Percentiles rank a stretch among this genome's conserved stretches.
Evolutionary conservation across 352 stramenopile species (phyloP).

Genomic region (Aphanomyces stellatus): DNA sequence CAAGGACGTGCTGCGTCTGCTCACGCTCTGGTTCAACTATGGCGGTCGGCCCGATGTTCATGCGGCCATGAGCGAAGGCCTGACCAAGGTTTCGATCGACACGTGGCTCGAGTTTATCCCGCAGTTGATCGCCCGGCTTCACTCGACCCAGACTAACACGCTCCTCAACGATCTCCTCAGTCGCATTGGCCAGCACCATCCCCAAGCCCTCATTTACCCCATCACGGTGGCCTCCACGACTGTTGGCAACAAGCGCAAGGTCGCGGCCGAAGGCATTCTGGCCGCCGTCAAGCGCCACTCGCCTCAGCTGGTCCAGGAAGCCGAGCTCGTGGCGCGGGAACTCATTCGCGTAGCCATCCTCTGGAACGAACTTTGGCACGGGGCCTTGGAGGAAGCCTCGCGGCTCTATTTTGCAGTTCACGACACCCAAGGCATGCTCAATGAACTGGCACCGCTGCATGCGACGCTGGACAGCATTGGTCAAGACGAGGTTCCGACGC

Average conservation of each 20-base stretch:
- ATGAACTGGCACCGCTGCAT: conserved; percentile 93
- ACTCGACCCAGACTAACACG: conserved; percentile 72
- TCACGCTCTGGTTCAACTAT: conserved; percentile 99
- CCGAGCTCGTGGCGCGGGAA: conserved; percentile 92
- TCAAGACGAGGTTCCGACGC: conserved; percentile 64
- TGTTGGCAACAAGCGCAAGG: conserved; percentile 82
- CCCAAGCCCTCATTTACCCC: conserved; percentile 99
- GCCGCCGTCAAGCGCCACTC: conserved; percentile 92
- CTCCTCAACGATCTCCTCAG: conserved; percentile 84
- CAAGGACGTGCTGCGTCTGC: conserved; percentile 97
- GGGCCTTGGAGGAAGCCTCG: conserved; percentile 95
- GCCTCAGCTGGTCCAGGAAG: conserved; percentile 95
- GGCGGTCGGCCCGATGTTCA: conserved; percentile 88
- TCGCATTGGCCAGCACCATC: conserved; percentile 90
- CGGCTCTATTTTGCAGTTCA: conserved; percentile 97
- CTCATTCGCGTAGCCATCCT: conserved; percentile 99
- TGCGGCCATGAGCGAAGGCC: conserved; percentile 65
- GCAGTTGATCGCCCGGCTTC: conserved; percentile 92
- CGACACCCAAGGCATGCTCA: conserved; percentile 95
- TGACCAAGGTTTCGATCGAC: conserved; percentile 93
- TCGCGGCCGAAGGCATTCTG: conserved; percentile 93
- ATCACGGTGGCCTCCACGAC: conserved; percentile 97
- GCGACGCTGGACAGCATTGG: conserved; percentile 75
- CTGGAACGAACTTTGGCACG: conserved; percentile 99
- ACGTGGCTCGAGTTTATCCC: conserved; percentile 99